Evolutionary conservation across 139 green algal genomes (phyloP), one percentile per base, ranked within the genome.

Genomic region (Tetratostichococcus sp.): DNA sequence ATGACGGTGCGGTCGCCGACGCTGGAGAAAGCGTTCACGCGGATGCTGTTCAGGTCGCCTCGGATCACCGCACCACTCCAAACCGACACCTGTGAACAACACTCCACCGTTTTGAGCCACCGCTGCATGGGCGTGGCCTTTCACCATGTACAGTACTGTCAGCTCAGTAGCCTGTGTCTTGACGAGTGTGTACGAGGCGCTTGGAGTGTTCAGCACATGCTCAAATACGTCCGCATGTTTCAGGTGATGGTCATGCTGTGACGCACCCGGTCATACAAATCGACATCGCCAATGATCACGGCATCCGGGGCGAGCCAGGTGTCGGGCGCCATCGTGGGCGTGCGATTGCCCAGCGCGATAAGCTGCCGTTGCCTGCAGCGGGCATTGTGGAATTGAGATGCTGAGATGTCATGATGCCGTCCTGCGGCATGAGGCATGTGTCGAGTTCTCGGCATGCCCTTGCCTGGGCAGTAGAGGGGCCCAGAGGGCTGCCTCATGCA

Each of bases 31-130:
- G 83, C 75, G 22, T 87, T 88, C 2, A 97, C 80, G 4, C 77
- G 86, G 69, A 97, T 93, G 43, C 82, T 86, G 81, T 96, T 97
- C 23, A 97, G 77, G 81, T 97, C 93, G 5, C 91, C 93, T 1
- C 93, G 85, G 23, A 97, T 76, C 33, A 97, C 92, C 14, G 79
- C 85, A 19, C 91, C 89, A 75, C 94, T 91, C 87, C 93, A 96
- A 26, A 97, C 81, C 30, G 80, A 90, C 0, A 86, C 90, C 90
- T 96, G 84, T 73, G 66, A n/a, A n/a, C n/a, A n/a, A n/a, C n/a
- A n/a, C n/a, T n/a, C n/a, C n/a, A n/a, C n/a, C n/a, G n/a, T n/a
- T n/a, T n/a, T n/a, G n/a, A n/a, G n/a, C n/a, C n/a, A n/a, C n/a
- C n/a, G n/a, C n/a, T n/a, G n/a, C n/a, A n/a, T n/a, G n/a, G n/a